These are phyloP conservation scores for Colletotrichum nymphaeae DNA, from an alignment of 2,329 filamentous ascomycete genomes.

Conservation along the genomic window DNA sequence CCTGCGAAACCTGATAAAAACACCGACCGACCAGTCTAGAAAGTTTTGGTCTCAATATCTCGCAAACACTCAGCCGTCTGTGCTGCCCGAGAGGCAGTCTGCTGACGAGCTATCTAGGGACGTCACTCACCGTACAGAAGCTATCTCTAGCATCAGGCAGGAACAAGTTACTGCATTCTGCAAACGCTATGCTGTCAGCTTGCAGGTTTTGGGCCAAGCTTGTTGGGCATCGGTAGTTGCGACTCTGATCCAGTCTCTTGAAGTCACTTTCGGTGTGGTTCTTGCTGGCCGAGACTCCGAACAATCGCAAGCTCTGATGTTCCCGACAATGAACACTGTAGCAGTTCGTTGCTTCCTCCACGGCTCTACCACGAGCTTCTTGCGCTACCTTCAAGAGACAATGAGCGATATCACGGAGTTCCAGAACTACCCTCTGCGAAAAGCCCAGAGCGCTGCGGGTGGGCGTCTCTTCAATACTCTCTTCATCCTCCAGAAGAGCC, in stretches of 20 bases:
- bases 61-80: slow-evolving; percentile 56
- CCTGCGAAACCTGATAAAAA: slow-evolving; percentile 64
- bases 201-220: slow-evolving; percentile 81
- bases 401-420: slow-evolving; percentile 74
- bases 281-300: slow-evolving; percentile 86
- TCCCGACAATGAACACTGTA: slow-evolving; percentile 94
- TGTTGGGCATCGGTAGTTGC: slow-evolving; percentile 81
- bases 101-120: slow-evolving; percentile 45
- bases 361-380: slow-evolving; percentile 71
- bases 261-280: slow-evolving; percentile 85
- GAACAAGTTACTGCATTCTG: slow-evolving; percentile 65
- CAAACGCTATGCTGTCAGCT: slow-evolving; percentile 72
- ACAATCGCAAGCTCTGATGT: slow-evolving; percentile 74
- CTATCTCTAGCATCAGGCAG: slow-evolving; percentile 46
- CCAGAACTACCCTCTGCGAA: slow-evolving; percentile 82
- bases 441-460: slow-evolving; percentile 62
- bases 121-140: slow-evolving; percentile 50
- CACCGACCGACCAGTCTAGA: slow-evolving; percentile 44
- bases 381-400: slow-evolving; percentile 79
- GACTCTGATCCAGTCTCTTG: slow-evolving; percentile 70
- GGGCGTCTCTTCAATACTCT: slow-evolving; percentile 64
- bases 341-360: slow-evolving; percentile 79
- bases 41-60: slow-evolving; percentile 81
- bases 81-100: slow-evolving; percentile 40
- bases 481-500: slow-evolving; percentile 63